These are phyloP conservation scores for Mercurialis annua DNA, from an alignment of 345 rosid genomes.

Conservation along the genomic window DNA sequence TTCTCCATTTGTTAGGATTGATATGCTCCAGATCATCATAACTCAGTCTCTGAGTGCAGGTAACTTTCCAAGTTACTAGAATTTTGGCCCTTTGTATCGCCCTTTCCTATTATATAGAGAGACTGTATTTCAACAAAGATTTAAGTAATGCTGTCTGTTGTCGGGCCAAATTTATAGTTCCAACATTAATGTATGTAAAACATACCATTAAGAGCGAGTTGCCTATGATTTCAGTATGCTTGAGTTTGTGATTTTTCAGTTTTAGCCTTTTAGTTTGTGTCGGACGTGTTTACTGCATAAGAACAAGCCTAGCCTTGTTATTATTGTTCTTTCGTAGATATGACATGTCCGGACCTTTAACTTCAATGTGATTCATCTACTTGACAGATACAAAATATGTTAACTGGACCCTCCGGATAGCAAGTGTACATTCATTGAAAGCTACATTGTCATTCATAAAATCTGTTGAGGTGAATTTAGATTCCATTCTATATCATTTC, in stretches of 20 bases:
- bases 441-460: conserved; percentile 75
- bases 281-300: neutral
- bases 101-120: neutral
- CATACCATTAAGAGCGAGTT: neutral
- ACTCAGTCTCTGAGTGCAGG: conserved; percentile 53
- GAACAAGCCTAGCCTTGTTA: neutral
- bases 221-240: neutral
- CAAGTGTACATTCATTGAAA: conserved; percentile 66
- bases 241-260: neutral
- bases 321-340: neutral
- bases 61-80: conserved; percentile 12
- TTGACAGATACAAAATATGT: conserved; percentile 49
- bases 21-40: conserved; percentile 62
- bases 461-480: conserved; percentile 58
- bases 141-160: neutral
- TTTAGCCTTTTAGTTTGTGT: neutral
- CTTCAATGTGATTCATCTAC: conserved; percentile 12
- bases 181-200: neutral
- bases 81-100: neutral
- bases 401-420: conserved; percentile 81
- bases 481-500: neutral
- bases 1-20: conserved; percentile 79
- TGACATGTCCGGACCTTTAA: neutral
- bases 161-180: neutral
- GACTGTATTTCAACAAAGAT: neutral